Evolutionary conservation across 495 filamentous ascomycete species (phyloP), one percentile per base, ranked within the genome.

Genomic region (Letharia columbiana): DNA sequence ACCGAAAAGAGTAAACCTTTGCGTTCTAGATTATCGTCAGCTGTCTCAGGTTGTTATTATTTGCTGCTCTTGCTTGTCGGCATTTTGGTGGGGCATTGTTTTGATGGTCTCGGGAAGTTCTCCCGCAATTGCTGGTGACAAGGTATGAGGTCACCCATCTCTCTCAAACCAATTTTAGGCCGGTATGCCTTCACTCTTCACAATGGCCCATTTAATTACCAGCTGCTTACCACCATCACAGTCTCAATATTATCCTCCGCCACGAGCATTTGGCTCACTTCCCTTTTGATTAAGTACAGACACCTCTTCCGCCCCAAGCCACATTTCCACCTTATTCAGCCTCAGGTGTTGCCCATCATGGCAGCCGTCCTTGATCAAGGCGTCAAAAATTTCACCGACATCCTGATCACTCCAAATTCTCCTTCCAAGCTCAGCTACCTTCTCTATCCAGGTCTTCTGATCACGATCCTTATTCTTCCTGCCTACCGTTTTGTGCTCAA

Each of bases 401-500:
- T 82, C 23, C 61, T 80, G 44, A 62, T 77, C 35, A 65, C 17
- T 20, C 33, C 37, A 75, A 82, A 31, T 13, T 35, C 52, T 35
- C 31, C 66, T 75, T 86, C 62, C 56, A 77, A 84, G 67, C 73
- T 82, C 40, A 60, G 81, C 60, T 73, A 80, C 39, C 77, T 78
- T 12, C 68, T 74, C 33, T 67, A 78, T 17, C 75, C 81, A n/a
- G 78, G 78, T 61, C 64, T 81, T 35, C 69, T 83, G 60, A 77
- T 87, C 57, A 73, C 80, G 47, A 63, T 80, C 18, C 67, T 83
- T 37, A 28, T 28, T 28, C 82, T 83, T 62, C 68, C 82, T 65
- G 69, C 80, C 54, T 83, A 85, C 58, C 78, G 84, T 39, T 58
- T 66, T 63, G 79, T 90, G 66, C 83, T 84, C 70, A 86, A 85